Evolutionary conservation across 2,329 filamentous ascomycete genomes (phyloP).

Genomic region (Venturia asperata): DNA sequence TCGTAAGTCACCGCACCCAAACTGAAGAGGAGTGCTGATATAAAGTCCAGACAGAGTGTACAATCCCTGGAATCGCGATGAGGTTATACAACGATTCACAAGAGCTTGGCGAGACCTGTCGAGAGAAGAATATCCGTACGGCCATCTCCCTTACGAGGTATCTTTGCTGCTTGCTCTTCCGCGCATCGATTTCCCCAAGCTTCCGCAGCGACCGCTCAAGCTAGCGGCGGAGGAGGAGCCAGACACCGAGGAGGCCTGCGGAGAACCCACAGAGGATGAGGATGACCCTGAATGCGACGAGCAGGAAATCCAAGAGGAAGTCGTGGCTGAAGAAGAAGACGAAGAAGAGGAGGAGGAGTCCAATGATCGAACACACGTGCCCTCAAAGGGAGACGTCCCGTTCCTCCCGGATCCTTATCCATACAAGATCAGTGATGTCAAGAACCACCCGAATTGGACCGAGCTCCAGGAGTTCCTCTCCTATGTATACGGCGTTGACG

Average conservation of each 20-base stretch:
- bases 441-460: background rate
- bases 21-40: background rate
- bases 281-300: background rate
- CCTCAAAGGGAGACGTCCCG: background rate
- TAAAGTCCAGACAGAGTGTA: background rate
- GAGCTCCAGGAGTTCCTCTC: background rate
- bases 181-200: background rate
- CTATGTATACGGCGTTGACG: slow-evolving; percentile 1
- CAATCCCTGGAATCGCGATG: background rate
- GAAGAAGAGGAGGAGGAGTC: background rate
- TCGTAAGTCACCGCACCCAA: background rate
- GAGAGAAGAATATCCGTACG: background rate
- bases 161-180: background rate
- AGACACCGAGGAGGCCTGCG: background rate
- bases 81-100: background rate
- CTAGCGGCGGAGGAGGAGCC: background rate
- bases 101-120: background rate
- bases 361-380: background rate
- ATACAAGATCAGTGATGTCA: background rate
- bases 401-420: slow-evolving; percentile 2
- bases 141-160: background rate
- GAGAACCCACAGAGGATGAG: background rate
- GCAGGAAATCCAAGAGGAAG: background rate
- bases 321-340: background rate
- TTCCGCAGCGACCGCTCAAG: background rate